Base-by-base conservation (phyloP, 1,284 basidiomycete genomes). In the Leccinum griseonigrum region DNA sequence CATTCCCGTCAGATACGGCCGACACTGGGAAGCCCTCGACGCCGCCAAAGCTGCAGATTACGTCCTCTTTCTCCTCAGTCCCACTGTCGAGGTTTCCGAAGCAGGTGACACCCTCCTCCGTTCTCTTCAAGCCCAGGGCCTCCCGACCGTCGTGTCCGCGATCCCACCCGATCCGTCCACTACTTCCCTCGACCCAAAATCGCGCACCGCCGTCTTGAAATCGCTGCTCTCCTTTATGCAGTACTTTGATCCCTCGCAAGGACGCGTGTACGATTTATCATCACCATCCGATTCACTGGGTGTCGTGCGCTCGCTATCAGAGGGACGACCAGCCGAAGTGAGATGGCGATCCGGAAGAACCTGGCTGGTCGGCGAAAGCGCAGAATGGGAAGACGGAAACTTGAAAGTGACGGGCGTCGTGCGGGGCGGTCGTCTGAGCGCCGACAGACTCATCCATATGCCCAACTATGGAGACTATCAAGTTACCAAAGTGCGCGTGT, bases 21-120 rank as follows among this genome's bases (percentile, higher is more conserved):
- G 80, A 48, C 81, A 95, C 48, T 96, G 94, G 71, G 83, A 88
- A 2, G 85, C 92, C 1, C 83, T 99, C 40, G 95, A 98, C 71
- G 90, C 91, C 0, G 91, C 90, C 70, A 90, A 95, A 71, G 91
- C 87, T 2, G 92, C 95, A 11, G 97, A 99, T 77, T 98, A 97
- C 71, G 88, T 96, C 50, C 80, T 98, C 13, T 86, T 97, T 64
- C 82, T 91, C 4, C 81, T 98, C 32, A 97, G 95, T 2, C 83
- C 92, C 36, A 81, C 82, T 13, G 81, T 90, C 14, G 95, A 98
- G 74, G 95, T 98, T 3, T 85, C 92, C 62, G 74, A 81, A 4
- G 92, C 92, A 85, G 95, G 95, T 32, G 97, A 99, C 70, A 91
- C 89, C 0, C 85, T 96, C 13, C 82, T 99, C n/a, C 87, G 97